phyloP scores from a whole-genome alignment of 805 yeast genomes.

The Kregervanrija pseudodelftensis region DNA sequence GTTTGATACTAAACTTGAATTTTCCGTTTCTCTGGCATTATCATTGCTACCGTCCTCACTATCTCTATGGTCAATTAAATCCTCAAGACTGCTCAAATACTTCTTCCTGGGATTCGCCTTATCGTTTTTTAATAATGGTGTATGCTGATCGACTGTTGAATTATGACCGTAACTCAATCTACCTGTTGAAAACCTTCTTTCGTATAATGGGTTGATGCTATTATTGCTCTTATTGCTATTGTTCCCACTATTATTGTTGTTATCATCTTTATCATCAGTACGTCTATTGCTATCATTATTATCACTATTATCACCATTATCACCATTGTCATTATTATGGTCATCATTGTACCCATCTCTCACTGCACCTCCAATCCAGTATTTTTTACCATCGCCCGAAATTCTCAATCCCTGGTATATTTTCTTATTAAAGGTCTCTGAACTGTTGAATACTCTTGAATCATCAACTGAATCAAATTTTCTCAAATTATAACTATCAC shows the following conservation, averaged over 20 bases:
- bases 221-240: not conserved
- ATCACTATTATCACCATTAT: slow-evolving; percentile 1
- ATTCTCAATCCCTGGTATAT: slow-evolving; percentile 80
- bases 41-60: not conserved
- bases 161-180: no score
- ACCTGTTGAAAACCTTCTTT: no score
- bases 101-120: not conserved
- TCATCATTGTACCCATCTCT: not conserved
- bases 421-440: slow-evolving; percentile 49
- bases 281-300: not conserved
- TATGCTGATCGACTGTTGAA: not conserved
- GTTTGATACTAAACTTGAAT: not conserved
- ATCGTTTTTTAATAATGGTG: slow-evolving; percentile 5
- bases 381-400: slow-evolving; percentile 70
- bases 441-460: slow-evolving; percentile 16
- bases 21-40: not conserved
- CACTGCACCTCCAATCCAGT: slow-evolving; percentile 52
- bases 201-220: no score
- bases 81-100: slow-evolving; percentile 6
- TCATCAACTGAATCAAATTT: slow-evolving; percentile 70
- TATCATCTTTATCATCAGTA: slow-evolving; percentile 5
- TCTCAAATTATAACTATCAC: slow-evolving; percentile 70
- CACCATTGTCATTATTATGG: not conserved
- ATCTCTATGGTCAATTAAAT: slow-evolving; percentile 1
- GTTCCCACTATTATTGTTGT: slow-evolving; percentile 10